Conservation (phyloP, 768 basidiomycete species). For the Hygrocybe coccinea region DNA sequence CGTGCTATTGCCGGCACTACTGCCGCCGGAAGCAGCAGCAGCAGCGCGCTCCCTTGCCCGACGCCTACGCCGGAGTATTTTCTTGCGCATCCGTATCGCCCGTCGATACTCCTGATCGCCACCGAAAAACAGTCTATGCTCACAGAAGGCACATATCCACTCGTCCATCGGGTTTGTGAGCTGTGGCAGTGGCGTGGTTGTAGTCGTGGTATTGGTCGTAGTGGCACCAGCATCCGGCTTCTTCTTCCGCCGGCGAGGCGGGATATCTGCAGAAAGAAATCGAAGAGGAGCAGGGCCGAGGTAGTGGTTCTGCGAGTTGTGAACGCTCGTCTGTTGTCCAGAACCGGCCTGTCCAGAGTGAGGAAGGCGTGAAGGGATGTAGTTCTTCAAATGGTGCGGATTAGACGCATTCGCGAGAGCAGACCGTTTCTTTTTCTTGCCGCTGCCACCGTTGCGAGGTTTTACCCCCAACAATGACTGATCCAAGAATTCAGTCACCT, state of each 20-base stretch:
- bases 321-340: slow-evolving; percentile 23
- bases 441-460: slow-evolving; percentile 14
- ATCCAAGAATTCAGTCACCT: slow-evolving; percentile 37
- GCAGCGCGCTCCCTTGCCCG: slow-evolving; percentile 61
- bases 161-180: slow-evolving; percentile 69
- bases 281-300: slow-evolving; percentile 59
- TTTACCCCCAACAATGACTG: slow-evolving; percentile 29
- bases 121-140: slow-evolving; percentile 90
- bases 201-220: too few species aligned
- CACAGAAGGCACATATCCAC: slow-evolving; percentile 93
- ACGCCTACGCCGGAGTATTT: slow-evolving; percentile 55
- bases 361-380: slow-evolving; percentile 80
- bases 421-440: slow-evolving; percentile 92
- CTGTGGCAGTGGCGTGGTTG: slow-evolving; percentile 14
- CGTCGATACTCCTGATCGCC: slow-evolving; percentile 60
- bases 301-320: slow-evolving; percentile 39
- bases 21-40: slow-evolving; percentile 19
- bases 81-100: slow-evolving; percentile 60
- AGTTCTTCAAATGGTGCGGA: slow-evolving; percentile 93
- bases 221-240: too few species aligned
- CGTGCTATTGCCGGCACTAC: slow-evolving; percentile 15
- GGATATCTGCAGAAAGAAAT: slow-evolving; percentile 66
- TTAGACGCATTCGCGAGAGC: slow-evolving; percentile 90
- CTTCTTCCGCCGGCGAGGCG: slow-evolving; percentile 36
- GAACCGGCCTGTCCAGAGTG: slow-evolving; percentile 35